These are phyloP conservation scores for Coemansia sp. DNA, from an alignment of 192 early-diverging fungal species.

Conservation along the genomic window DNA sequence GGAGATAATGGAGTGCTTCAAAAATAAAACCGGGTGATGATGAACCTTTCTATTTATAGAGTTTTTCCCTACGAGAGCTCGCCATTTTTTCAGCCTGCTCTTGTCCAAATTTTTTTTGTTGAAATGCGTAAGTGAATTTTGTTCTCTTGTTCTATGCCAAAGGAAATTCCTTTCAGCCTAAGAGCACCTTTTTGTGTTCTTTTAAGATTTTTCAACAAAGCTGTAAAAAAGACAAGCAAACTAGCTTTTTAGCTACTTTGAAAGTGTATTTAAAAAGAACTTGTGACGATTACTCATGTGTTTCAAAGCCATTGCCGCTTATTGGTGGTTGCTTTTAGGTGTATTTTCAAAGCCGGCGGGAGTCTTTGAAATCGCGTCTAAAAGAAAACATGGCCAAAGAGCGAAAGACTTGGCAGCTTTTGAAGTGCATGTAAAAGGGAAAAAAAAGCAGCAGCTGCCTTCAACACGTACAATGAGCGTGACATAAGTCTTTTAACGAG, in stretches of 20 bases:
- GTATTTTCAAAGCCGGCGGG: neutral
- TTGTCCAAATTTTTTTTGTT: neutral
- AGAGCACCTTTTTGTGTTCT: too few relatives aligned
- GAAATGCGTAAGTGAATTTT: too few relatives aligned
- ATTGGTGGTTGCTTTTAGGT: neutral
- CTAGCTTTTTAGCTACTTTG: too few relatives aligned
- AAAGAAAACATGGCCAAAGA: neutral
- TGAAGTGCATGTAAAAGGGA: neutral
- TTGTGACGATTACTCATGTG: neutral
- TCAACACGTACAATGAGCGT: neutral
- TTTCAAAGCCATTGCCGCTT: neutral
- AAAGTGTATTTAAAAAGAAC: too few relatives aligned
- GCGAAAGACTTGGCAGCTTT: neutral
- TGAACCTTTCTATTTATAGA: neutral
- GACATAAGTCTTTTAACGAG: neutral
- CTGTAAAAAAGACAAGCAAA: too few relatives aligned
- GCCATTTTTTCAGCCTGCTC: neutral
- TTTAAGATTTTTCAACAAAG: too few relatives aligned
- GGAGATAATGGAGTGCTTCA: neutral
- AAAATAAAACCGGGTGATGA: neutral
- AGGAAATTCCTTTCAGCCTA: too few relatives aligned
- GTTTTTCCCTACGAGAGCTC: neutral
- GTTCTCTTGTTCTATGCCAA: too few relatives aligned
- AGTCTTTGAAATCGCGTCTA: neutral
- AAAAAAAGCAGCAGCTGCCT: neutral